Base-by-base conservation (phyloP, 2,329 filamentous ascomycete genomes). In the Fusarium nisikadoi region DNA sequence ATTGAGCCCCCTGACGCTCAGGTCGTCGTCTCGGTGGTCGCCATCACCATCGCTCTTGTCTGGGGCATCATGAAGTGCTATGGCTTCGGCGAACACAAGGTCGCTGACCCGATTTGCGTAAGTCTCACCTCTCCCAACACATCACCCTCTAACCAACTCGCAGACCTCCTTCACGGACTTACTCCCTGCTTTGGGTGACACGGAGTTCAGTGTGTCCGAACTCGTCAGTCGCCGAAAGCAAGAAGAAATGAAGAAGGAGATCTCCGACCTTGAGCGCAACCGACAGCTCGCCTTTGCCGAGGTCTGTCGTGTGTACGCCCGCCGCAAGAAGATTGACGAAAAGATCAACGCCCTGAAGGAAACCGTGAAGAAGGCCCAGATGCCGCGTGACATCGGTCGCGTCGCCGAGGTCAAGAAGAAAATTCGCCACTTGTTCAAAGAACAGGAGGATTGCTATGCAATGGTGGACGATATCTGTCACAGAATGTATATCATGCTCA, bases 401-500 rank as follows among this genome's bases (percentile, higher is more conserved):
- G 11, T 17, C 5, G 6, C 17, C 3, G 2, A 4, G 2, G 12
- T 25, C 4, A 43, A 43, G 27, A 29, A 8, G 6, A 5, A 0
- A 1, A 31, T 47, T 13, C 27, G 45, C 0, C 6, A 31, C 3
- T 4, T 16, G 2, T 0, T 19, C 1, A 29, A 17, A 2, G 19
- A 31, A 6, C 5, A 16, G 1, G 19, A 47, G 3, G 19, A 47
- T 0, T 29, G 27, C 0, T 29, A 12, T 6, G 27, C 12, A 5
- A 47, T 16, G 4, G 19, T 29, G 0, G 45, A 47, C 0, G 27
- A 29, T 3, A 11, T 47, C 6, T 47, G 19, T 2, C 9, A 47
- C 2, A 13, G 3, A 0, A 47, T 47, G 45, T 20, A 47, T 7
- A 16, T 29, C 19, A n/a, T 47, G 45, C 5, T 25, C 0, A 27